Conservation (phyloP, 495 filamentous ascomycete species). For the Daldinia childiae region DNA sequence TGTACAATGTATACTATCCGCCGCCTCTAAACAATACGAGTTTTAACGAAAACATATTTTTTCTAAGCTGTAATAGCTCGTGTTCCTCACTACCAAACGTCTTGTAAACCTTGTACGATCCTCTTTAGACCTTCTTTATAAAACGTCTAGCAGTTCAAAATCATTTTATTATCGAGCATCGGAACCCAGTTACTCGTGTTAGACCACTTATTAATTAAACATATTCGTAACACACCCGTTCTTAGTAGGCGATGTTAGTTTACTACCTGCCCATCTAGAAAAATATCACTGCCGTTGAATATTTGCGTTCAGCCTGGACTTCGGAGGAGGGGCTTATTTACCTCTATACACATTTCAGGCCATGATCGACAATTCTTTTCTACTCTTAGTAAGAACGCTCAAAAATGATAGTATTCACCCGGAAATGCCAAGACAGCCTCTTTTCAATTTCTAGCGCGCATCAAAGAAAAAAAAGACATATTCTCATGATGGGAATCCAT, state of each 20-base stretch:
- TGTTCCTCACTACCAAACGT: not conserved
- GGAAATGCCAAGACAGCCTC: constrained; percentile 28
- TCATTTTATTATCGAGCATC: not conserved
- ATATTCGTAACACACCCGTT: not conserved
- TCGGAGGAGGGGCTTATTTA: constrained; percentile 25
- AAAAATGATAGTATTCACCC: constrained; percentile 30
- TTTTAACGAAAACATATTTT: not conserved
- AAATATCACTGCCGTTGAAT: constrained; percentile 29
- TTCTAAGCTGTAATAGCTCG: not conserved
- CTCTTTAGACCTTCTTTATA: not conserved
- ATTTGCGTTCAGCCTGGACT: constrained; percentile 30
- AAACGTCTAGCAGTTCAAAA: not conserved
- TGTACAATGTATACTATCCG: not conserved
- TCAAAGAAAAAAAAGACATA: constrained; percentile 1
- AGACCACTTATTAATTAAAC: not conserved
- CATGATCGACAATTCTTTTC: constrained; percentile 33
- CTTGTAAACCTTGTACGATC: not conserved
- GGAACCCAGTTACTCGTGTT: not conserved
- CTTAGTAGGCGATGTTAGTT: not conserved
- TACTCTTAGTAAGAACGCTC: constrained; percentile 16
- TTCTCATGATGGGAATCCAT: constrained; percentile 20
- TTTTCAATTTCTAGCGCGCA: constrained; percentile 19
- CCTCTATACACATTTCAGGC: constrained; percentile 28
- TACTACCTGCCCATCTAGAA: not conserved
- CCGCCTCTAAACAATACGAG: constrained; percentile 5